Evolutionary conservation across 2,329 filamentous ascomycete genomes (phyloP).

Genomic region (Hortaea werneckii): DNA sequence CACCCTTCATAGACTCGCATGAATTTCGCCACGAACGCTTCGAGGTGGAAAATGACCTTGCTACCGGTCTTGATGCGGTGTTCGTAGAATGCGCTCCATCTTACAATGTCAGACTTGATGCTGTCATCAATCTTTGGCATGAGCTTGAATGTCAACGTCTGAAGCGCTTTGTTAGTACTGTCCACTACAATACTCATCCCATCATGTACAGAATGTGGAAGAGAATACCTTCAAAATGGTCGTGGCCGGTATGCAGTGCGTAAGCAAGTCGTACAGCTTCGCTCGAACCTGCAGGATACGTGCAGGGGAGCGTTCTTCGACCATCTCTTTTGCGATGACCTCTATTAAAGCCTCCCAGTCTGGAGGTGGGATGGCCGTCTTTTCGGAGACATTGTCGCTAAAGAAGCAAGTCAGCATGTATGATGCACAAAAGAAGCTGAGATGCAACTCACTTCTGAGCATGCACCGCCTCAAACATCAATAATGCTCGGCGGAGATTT

Average conservation of each 20-base stretch:
- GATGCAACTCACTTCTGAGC: slow-evolving; percentile 70
- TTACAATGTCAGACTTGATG: slow-evolving; percentile 83
- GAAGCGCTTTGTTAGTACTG: neutral
- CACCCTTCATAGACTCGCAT: slow-evolving; percentile 94
- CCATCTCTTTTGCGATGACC: slow-evolving; percentile 84
- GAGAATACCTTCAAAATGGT: slow-evolving; percentile 66
- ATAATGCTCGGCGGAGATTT: slow-evolving; percentile 76
- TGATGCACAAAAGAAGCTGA: neutral
- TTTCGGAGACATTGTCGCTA: slow-evolving; percentile 83
- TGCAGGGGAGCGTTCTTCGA: slow-evolving; percentile 84
- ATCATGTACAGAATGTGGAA: neutral
- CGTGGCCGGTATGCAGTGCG: slow-evolving; percentile 92
- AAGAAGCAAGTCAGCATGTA: neutral
- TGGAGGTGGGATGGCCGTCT: slow-evolving; percentile 81
- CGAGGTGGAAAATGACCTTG: slow-evolving; percentile 96
- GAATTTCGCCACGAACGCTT: slow-evolving; percentile 97
- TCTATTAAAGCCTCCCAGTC: slow-evolving; percentile 93
- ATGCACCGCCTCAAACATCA: slow-evolving; percentile 97
- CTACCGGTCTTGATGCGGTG: slow-evolving; percentile 77
- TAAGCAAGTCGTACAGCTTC: slow-evolving; percentile 93
- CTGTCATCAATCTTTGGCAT: slow-evolving; percentile 78
- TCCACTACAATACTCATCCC: neutral
- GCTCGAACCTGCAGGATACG: slow-evolving; percentile 79
- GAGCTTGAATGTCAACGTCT: slow-evolving; percentile 85
- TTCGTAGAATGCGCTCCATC: slow-evolving; percentile 96